These are phyloP conservation scores for Mucor indicus DNA, from an alignment of 371 early-diverging fungal species.

Conservation along the genomic window DNA sequence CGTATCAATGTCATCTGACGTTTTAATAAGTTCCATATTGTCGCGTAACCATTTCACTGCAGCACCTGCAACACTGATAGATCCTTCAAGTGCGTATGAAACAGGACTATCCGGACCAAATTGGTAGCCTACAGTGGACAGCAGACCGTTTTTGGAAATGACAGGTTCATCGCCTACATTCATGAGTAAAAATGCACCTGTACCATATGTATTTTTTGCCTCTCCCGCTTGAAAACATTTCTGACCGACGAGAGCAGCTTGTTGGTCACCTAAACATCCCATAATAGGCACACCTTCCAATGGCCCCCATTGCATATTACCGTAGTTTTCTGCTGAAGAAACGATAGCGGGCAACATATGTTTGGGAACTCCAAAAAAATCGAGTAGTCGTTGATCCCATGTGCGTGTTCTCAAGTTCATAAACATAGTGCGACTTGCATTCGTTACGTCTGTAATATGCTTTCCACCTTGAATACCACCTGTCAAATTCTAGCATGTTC, in stretches of 20 bases:
- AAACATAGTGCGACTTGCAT: constrained; percentile 90
- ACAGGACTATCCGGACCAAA: constrained; percentile 73
- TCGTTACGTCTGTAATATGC: constrained; percentile 88
- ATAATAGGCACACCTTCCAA: constrained; percentile 70
- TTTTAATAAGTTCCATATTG: constrained; percentile 76
- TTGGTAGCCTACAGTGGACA: constrained; percentile 92
- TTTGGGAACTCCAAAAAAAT: constrained; percentile 62
- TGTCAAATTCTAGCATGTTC: constrained; percentile 57
- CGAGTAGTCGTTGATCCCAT: constrained; percentile 76
- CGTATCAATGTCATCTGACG: constrained; percentile 67
- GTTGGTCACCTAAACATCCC: constrained; percentile 95
- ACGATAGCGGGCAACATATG: constrained; percentile 71
- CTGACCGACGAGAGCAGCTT: constrained; percentile 96
- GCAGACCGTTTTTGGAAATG: constrained; percentile 77
- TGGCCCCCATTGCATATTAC: constrained; percentile 58
- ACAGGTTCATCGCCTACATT: constrained; percentile 87
- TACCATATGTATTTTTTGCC: constrained; percentile 95
- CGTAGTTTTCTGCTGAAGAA: constrained; percentile 82
- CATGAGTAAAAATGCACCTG: constrained; percentile 94
- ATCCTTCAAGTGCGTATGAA: constrained; percentile 94
- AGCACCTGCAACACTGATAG: constrained; percentile 92
- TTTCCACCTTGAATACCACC: constrained; percentile 69
- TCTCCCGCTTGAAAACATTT: constrained; percentile 84
- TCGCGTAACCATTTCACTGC: constrained; percentile 92
- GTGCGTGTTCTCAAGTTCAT: constrained; percentile 77